These are phyloP conservation scores for Davidsoniella eucalypti DNA, from an alignment of 2,329 filamentous ascomycete species.

Conservation along the genomic window DNA sequence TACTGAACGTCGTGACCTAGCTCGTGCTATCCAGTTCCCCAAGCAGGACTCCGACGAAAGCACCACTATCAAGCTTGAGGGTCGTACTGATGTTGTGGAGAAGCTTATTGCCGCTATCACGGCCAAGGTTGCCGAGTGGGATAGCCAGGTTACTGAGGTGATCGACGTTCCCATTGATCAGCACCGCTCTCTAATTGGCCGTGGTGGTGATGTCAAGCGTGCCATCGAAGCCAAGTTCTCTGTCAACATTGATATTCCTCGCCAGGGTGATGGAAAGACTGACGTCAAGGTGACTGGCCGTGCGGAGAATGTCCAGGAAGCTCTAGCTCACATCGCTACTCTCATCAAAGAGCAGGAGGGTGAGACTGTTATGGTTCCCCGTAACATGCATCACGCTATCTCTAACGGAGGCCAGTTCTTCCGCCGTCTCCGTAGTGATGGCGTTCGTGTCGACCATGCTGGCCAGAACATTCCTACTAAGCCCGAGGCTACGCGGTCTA, in stretches of 20 bases:
- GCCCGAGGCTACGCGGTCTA: conserved; percentile 39
- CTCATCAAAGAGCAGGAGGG: conserved; percentile 76
- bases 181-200: conserved; percentile 80
- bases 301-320: conserved; percentile 62
- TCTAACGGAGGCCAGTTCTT: conserved; percentile 87
- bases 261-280: conserved; percentile 69
- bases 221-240: conserved; percentile 74
- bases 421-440: conserved; percentile 72
- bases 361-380: conserved; percentile 72
- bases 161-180: conserved; percentile 78
- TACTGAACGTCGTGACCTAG: conserved; percentile 65
- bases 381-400: conserved; percentile 66
- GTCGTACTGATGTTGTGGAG: conserved; percentile 66
- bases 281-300: conserved; percentile 75
- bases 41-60: conserved; percentile 62
- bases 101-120: conserved; percentile 75
- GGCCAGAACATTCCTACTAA: conserved; percentile 62
- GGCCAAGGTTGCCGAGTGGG: conserved; percentile 64
- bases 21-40: conserved; percentile 87
- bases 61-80: conserved; percentile 75
- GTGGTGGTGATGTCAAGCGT: conserved; percentile 74
- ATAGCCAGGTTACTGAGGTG: conserved; percentile 62
- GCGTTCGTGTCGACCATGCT: conserved; percentile 82
- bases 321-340: conserved; percentile 67
- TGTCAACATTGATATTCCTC: conserved; percentile 77